Evolutionary conservation across 2,329 filamentous ascomycete species (phyloP).

Genomic region (Laburnicola sp.): DNA sequence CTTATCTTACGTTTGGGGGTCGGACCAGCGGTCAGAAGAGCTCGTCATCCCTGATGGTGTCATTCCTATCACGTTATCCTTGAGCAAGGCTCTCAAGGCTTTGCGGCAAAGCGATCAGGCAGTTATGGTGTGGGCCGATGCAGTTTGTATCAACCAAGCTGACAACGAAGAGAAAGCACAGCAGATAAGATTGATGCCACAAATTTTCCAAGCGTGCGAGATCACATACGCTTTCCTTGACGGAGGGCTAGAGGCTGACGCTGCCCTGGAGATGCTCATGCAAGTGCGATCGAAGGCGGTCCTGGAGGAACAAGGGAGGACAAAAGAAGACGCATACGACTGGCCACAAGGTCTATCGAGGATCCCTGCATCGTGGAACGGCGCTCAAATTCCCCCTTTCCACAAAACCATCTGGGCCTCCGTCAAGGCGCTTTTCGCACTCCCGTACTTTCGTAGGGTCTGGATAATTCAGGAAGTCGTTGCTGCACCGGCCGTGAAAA

Average conservation of each 20-base stretch:
- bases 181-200: slow-evolving; percentile 13
- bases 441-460: slow-evolving; percentile 3
- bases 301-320: not conserved
- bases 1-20: slow-evolving; percentile 14
- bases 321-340: not conserved
- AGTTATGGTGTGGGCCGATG: slow-evolving; percentile 13
- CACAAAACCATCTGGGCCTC: not conserved
- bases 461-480: slow-evolving; percentile 11
- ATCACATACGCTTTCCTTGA: slow-evolving; percentile 4
- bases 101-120: slow-evolving; percentile 4
- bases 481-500: not conserved
- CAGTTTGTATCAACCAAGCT: slow-evolving; percentile 17
- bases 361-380: not conserved
- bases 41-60: slow-evolving; percentile 4
- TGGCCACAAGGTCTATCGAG: slow-evolving; percentile 6
- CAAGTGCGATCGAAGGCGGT: slow-evolving; percentile 6
- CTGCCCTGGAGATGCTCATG: slow-evolving; percentile 11
- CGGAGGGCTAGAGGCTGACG: slow-evolving; percentile 2
- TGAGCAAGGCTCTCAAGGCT: slow-evolving; percentile 3
- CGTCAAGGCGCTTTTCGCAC: not conserved
- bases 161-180: slow-evolving; percentile 10
- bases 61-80: slow-evolving; percentile 7
- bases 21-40: not conserved
- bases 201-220: slow-evolving; percentile 10
- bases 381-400: not conserved